Conservation (phyloP, 73 alveolate genomes). For the Uronychia setigera region DNA sequence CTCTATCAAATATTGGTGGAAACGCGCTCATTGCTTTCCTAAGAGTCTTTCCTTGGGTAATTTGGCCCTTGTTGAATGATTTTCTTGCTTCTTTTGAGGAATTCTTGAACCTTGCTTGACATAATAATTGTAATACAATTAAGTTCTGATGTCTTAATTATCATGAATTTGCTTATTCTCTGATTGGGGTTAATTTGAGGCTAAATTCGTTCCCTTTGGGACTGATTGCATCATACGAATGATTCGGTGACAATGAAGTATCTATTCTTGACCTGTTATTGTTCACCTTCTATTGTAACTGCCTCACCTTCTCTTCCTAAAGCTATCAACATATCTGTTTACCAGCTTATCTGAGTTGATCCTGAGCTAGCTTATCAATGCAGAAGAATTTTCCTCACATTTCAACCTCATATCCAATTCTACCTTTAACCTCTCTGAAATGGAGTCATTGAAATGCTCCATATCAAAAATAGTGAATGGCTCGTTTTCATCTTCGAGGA, state of each 20-base stretch:
- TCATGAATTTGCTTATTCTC: too few species aligned
- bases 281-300: background rate
- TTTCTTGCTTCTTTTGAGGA: background rate
- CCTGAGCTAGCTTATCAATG: background rate
- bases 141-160: too few species aligned
- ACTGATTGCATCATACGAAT: too few species aligned
- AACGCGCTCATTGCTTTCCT: too few species aligned
- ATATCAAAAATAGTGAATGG: background rate
- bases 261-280: background rate
- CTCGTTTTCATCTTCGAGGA: background rate
- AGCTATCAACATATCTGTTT: background rate
- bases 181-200: too few species aligned
- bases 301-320: background rate
- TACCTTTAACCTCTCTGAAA: background rate
- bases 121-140: too few species aligned
- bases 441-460: background rate
- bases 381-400: background rate
- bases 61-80: too few species aligned
- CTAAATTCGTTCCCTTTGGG: too few species aligned
- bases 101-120: background rate
- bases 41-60: too few species aligned
- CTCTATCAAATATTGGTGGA: too few species aligned
- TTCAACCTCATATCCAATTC: background rate
- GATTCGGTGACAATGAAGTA: background rate
- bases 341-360: background rate